Base-by-base conservation (phyloP, 2,329 filamentous ascomycete genomes). In the Dothiorella sarmentorum region DNA sequence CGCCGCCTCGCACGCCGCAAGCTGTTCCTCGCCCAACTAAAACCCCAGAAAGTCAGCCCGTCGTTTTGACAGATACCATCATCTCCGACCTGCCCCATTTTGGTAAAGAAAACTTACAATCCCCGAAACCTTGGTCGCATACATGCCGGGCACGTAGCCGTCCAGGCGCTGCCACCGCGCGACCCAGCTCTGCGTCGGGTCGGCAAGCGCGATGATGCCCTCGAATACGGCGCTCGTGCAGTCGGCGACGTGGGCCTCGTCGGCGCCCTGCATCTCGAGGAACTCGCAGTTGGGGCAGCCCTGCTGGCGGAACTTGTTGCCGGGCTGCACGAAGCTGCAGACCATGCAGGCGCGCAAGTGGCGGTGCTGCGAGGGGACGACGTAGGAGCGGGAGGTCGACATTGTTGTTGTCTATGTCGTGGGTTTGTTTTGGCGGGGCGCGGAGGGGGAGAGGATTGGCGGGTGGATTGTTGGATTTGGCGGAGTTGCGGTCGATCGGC, bases 261-360 rank as follows among this genome's bases (percentile, higher is more conserved):
- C 78, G 64, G 87, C 89, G 71, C 87, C 86, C 63, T 85, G 82
- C 61, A 97, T 87, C 73, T 90, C 87, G 60, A 99, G 87, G 74
- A 96, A 90, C 71, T 97, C 93, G 82, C 94, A 99, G 80, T 99
- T 99, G 62, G 94, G 94, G 72, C 94, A 99, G 65, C 94, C 94
- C 70, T 89, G 82, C 68, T 85, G 84, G 68, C 87, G 82, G 82
- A 99, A 99, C 73, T 90, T 88, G 65, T 81, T 82, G 69, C 87
- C 85, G 61, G 89, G 87, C 80, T 93, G 91, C 64, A 97, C 90
- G 71, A 97, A 89, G 57, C 91, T 93, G 84, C 94, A 99, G 66
- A 97, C 91, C 91, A 99, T 97, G 81, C 94, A 99, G 69, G 94
- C 94, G 76, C 94, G 92, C 66, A 96, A 84, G 73, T 90, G 87